phyloP scores from a whole-genome alignment of 176 grass and related monocot genomes.

The Oryza glaberrima region DNA sequence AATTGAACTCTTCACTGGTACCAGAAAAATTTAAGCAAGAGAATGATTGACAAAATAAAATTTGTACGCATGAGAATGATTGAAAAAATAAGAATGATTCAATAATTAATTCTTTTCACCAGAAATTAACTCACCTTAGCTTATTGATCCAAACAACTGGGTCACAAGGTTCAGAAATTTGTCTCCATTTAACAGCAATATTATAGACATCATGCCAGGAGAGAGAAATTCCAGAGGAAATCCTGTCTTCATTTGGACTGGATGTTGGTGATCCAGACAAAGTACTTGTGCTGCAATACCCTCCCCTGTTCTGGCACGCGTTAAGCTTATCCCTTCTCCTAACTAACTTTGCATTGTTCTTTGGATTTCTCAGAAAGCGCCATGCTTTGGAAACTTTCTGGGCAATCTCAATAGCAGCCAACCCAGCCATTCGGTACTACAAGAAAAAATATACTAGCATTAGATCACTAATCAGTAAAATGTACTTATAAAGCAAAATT shows the following conservation, averaged over 20 bases:
- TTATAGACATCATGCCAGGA: slow-evolving; percentile 96
- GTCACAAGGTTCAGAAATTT: slow-evolving; percentile 98
- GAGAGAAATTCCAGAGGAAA: slow-evolving; percentile 63
- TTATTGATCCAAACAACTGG: slow-evolving; percentile 99
- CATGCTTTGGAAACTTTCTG: slow-evolving; percentile 96
- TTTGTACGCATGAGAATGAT: not conserved
- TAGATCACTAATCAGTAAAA: slow-evolving; percentile 7
- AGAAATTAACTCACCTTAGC: slow-evolving; percentile 67
- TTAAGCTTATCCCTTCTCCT: slow-evolving; percentile 87
- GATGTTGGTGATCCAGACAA: slow-evolving; percentile 61
- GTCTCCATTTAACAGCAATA: slow-evolving; percentile 93
- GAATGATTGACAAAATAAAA: not conserved
- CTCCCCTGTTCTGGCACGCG: slow-evolving; percentile 83
- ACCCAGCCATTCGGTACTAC: slow-evolving; percentile 89
- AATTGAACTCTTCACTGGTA: slow-evolving; percentile 94
- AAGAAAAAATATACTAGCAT: slow-evolving; percentile 41
- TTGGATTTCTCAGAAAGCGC: slow-evolving; percentile 82
- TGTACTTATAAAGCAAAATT: not conserved
- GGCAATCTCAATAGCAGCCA: slow-evolving; percentile 98
- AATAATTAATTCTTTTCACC: slow-evolving; percentile 26
- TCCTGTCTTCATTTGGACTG: slow-evolving; percentile 69
- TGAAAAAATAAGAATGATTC: not conserved
- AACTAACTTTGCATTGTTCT: slow-evolving; percentile 68
- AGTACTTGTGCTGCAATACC: slow-evolving; percentile 74
- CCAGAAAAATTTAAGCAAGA: slow-evolving; percentile 32